A percentile compares a stretch with the other conserved stretches of the same genome.
Conservation (phyloP, 768 basidiomycete genomes). For the Tulasnella sp. region DNA sequence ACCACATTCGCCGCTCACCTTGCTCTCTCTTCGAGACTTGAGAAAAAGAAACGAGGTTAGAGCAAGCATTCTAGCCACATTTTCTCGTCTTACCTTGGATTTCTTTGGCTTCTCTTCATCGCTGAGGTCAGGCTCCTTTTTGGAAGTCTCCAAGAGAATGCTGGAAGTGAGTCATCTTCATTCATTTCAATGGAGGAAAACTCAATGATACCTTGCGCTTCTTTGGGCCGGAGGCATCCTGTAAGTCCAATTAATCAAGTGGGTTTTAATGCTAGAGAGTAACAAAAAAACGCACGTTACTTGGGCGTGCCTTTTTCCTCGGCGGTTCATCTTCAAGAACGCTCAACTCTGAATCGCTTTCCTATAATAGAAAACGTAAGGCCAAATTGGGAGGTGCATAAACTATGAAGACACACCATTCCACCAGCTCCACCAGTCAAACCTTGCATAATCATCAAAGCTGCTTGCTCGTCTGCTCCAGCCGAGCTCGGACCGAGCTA, state of each 20-base stretch:
- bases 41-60: not conserved
- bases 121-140: too few species aligned
- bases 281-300: conserved; percentile 14
- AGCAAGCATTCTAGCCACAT: not conserved
- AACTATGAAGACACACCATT: not conserved
- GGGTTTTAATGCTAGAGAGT: too few species aligned
- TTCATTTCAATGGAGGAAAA: too few species aligned
- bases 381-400: not conserved
- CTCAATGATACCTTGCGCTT: not conserved
- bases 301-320: conserved; percentile 27
- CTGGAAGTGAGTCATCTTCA: too few species aligned
- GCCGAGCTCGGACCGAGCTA: conserved; percentile 9
- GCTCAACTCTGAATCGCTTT: conserved; percentile 50
- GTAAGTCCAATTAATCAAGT: too few species aligned
- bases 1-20: too few species aligned
- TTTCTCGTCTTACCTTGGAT: too few species aligned
- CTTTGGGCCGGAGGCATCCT: not conserved
- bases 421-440: not conserved
- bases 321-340: conserved; percentile 45
- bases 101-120: too few species aligned
- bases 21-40: too few species aligned
- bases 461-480: conserved; percentile 10
- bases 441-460: not conserved
- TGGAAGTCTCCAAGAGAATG: too few species aligned
- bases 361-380: conserved; percentile 15